Conservation (phyloP, 1,284 basidiomycete species). For the Leccinum proliferum region DNA sequence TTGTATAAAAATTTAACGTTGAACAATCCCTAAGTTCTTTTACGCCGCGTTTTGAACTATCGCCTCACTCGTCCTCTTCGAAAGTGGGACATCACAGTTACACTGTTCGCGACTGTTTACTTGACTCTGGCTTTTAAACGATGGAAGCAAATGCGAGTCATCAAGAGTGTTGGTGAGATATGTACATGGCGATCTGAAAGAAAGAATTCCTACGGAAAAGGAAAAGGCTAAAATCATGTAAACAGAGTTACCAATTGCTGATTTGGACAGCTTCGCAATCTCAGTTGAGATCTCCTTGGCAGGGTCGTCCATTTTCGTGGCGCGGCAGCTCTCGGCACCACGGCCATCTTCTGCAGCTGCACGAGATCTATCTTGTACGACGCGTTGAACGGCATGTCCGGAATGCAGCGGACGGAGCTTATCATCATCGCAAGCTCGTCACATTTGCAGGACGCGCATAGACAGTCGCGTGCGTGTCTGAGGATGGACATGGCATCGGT, state of each 20-base stretch:
- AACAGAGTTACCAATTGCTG: neutral
- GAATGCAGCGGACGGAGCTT: constrained; percentile 18
- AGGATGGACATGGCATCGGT: constrained; percentile 17
- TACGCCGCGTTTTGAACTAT: no score
- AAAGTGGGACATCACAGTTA: no score
- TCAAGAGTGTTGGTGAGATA: no score
- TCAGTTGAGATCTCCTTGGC: constrained; percentile 16
- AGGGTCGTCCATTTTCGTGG: constrained; percentile 5
- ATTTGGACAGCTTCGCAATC: constrained; percentile 17
- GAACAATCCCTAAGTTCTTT: no score
- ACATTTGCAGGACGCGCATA: constrained; percentile 9
- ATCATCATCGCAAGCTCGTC: constrained; percentile 21
- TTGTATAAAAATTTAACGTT: no score
- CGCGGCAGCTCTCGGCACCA: neutral
- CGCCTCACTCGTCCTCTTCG: no score
- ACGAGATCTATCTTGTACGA: constrained; percentile 25
- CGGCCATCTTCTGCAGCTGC: constrained; percentile 20
- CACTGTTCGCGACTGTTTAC: no score
- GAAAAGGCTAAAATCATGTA: no score
- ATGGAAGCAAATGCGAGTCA: no score
- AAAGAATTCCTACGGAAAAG: no score
- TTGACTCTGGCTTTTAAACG: no score
- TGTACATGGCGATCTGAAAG: no score
- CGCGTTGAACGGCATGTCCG: constrained; percentile 26
- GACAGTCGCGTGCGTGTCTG: constrained; percentile 17